Conservation (phyloP, 1,139 yeast species). For the Zygotorulaspora mrakii region DNA sequence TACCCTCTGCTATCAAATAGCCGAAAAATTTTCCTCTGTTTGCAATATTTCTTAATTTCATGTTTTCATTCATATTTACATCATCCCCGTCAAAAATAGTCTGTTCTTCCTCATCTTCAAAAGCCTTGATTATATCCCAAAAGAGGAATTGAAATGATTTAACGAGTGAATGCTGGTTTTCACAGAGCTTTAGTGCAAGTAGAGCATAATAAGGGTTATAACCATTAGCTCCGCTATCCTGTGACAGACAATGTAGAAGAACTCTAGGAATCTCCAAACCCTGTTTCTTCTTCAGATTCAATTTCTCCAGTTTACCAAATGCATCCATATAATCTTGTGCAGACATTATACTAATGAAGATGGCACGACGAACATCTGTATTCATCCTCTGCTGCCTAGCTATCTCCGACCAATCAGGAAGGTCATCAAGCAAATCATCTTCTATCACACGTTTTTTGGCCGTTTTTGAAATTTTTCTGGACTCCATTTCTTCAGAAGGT, state of each 20-base stretch:
- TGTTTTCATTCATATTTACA: constrained; percentile 43
- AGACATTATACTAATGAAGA: constrained; percentile 91
- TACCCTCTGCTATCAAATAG: constrained; percentile 63
- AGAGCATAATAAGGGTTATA: constrained; percentile 91
- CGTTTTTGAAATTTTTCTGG: constrained; percentile 30
- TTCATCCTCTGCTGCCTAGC: constrained; percentile 90
- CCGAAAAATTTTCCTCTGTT: constrained; percentile 83
- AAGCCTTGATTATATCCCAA: constrained; percentile 81
- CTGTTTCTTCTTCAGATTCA: constrained; percentile 76
- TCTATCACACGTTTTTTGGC: constrained; percentile 25
- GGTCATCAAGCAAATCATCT: constrained; percentile 55
- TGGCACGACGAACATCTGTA: constrained; percentile 89
- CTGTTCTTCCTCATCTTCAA: constrained; percentile 49
- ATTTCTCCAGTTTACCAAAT: constrained; percentile 70
- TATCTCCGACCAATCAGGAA: constrained; percentile 84
- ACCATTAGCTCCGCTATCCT: constrained; percentile 53
- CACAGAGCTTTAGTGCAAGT: constrained; percentile 72
- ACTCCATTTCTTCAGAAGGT: constrained; percentile 31
- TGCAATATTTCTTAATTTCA: constrained; percentile 54
- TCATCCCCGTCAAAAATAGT: constrained; percentile 35
- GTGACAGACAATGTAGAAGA: constrained; percentile 75
- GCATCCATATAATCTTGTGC: constrained; percentile 92
- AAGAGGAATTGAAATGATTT: constrained; percentile 84
- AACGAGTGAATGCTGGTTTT: constrained; percentile 57
- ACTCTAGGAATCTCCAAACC: constrained; percentile 85